Conservation (phyloP, 2,329 filamentous ascomycete genomes). For the Cordyceps militaris region DNA sequence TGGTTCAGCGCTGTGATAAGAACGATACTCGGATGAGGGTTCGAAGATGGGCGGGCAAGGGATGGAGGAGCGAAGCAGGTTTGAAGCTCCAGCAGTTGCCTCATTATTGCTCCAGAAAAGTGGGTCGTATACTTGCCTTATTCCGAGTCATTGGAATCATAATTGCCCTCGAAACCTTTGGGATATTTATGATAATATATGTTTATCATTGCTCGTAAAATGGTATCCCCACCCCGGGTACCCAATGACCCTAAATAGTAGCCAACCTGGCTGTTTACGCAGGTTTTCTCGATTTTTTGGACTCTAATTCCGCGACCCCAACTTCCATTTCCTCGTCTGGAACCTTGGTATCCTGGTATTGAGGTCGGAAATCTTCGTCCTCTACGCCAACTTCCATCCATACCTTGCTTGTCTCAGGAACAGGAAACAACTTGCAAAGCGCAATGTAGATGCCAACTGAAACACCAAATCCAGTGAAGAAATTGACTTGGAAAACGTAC, state of each 20-base stretch:
- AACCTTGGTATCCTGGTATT: conserved; percentile 32
- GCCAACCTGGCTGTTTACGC: background rate
- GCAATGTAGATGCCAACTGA: conserved; percentile 59
- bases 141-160: too few relatives aligned
- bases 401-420: conserved; percentile 64
- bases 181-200: too few relatives aligned
- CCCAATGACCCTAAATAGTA: too few relatives aligned
- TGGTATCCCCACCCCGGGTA: too few relatives aligned
- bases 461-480: conserved; percentile 77
- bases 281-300: background rate
- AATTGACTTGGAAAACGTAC: conserved; percentile 88
- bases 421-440: conserved; percentile 61
- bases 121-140: too few relatives aligned
- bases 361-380: conserved; percentile 45
- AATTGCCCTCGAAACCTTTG: too few relatives aligned
- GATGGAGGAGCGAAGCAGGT: too few relatives aligned
- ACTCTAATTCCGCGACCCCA: background rate
- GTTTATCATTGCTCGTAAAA: background rate
- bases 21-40: too few relatives aligned
- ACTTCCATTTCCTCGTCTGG: conserved; percentile 27
- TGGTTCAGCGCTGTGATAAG: too few relatives aligned
- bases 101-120: too few relatives aligned
- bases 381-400: conserved; percentile 74
- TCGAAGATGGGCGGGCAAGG: too few relatives aligned
- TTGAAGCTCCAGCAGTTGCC: too few relatives aligned